Evolutionary conservation across 2,329 filamentous ascomycete genomes (phyloP).

Genomic region (Fusarium sp.): DNA sequence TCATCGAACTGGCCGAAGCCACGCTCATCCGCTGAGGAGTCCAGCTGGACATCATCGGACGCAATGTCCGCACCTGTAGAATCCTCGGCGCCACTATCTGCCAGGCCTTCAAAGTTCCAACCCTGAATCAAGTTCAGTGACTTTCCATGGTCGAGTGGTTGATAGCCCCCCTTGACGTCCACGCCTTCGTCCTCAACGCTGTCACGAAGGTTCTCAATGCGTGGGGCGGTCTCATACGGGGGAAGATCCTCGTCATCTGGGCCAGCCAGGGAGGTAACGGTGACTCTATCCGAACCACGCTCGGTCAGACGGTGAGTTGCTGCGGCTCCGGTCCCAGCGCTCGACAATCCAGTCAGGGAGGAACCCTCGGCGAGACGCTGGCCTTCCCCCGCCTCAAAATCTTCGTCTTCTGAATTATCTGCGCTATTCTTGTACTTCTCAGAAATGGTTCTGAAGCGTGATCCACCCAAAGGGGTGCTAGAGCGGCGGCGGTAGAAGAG

Average conservation of each 20-base stretch:
- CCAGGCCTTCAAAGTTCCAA: conserved; percentile 63
- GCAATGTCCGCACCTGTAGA: conserved; percentile 55
- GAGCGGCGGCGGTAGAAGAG: conserved; percentile 95
- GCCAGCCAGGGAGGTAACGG: conserved; percentile 47
- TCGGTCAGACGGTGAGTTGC: conserved; percentile 76
- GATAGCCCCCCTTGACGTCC: conserved; percentile 55
- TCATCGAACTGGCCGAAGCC: conserved; percentile 45
- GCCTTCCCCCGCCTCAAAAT: conserved; percentile 78
- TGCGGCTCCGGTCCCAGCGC: conserved; percentile 83
- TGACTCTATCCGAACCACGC: conserved; percentile 65
- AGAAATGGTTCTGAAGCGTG: conserved; percentile 78
- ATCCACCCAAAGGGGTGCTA: conserved; percentile 80
- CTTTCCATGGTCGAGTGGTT: conserved; percentile 45
- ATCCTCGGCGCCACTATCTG: conserved; percentile 50
- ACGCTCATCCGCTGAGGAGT: conserved; percentile 57
- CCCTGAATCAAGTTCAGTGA: conserved; percentile 54
- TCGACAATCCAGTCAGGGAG: conserved; percentile 92
- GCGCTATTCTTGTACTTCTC: conserved; percentile 70
- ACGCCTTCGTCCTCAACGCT: conserved; percentile 66
- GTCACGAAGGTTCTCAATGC: conserved; percentile 52
- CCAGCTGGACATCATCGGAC: conserved; percentile 61
- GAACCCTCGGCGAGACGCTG: conserved; percentile 85
- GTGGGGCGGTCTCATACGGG: conserved; percentile 49
- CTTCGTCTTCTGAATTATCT: conserved; percentile 62
- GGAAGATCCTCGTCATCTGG: conserved; percentile 52